Percentiles rank a stretch among this genome's conserved stretches.
phyloP scores from a whole-genome alignment of 345 rosid genomes.

The Brassica napus region DNA sequence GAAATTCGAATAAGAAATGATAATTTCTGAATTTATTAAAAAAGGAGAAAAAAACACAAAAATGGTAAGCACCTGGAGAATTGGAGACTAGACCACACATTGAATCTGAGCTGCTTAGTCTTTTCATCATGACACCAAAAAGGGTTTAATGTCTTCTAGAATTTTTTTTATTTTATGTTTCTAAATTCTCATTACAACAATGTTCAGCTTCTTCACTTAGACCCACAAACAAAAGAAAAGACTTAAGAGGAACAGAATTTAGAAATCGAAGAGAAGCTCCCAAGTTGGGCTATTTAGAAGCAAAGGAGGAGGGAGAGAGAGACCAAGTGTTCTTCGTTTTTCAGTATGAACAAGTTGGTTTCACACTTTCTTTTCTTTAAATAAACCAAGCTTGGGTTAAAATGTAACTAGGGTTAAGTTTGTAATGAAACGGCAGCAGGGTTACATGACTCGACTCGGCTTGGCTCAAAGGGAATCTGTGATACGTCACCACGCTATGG shows the following conservation, averaged over 20 bases:
- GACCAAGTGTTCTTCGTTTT: slow-evolving; percentile 25
- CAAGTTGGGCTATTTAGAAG: neutral
- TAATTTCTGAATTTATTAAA: slow-evolving; percentile 24
- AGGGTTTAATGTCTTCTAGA: neutral
- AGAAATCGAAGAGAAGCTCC: slow-evolving; percentile 3
- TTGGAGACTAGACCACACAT: slow-evolving; percentile 79
- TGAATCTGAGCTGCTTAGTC: slow-evolving; percentile 85
- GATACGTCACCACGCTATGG: slow-evolving; percentile 13
- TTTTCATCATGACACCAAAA: slow-evolving; percentile 75
- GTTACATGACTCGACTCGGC: slow-evolving; percentile 15
- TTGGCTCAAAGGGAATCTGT: slow-evolving; percentile 23
- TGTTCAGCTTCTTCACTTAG: slow-evolving; percentile 38
- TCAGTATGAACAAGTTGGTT: slow-evolving; percentile 50
- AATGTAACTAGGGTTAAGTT: slow-evolving; percentile 70
- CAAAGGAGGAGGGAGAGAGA: neutral
- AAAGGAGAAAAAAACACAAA: neutral
- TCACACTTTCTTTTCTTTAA: slow-evolving; percentile 50
- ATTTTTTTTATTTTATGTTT: neutral
- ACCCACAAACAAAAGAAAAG: slow-evolving; percentile 42
- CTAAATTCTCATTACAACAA: slow-evolving; percentile 15
- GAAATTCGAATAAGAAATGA: too few relatives aligned
- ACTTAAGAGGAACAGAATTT: neutral
- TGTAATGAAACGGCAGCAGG: neutral
- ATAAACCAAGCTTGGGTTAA: slow-evolving; percentile 71
- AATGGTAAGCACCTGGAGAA: slow-evolving; percentile 54